phyloP scores from a whole-genome alignment of 257 asterid genomes.

The Nicotiana attenuata region DNA sequence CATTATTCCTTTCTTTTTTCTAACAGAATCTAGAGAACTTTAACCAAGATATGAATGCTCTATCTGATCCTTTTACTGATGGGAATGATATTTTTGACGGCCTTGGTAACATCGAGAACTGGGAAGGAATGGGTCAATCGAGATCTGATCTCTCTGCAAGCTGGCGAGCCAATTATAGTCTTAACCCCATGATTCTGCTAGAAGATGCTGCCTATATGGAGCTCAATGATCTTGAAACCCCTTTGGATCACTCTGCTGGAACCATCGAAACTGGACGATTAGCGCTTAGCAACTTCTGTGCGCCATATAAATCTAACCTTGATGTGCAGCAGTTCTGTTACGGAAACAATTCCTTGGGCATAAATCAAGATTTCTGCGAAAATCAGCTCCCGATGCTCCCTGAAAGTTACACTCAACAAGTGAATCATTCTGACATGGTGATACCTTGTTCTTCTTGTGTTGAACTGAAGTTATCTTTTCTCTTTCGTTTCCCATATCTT shows the following conservation, averaged over 20 bases:
- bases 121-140: slow-evolving; percentile 21
- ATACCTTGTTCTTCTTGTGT: slow-evolving; percentile 3
- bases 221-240: slow-evolving; percentile 49
- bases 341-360: slow-evolving; percentile 16
- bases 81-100: slow-evolving; percentile 35
- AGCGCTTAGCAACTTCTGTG: slow-evolving; percentile 14
- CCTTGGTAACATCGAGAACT: slow-evolving; percentile 33
- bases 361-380: slow-evolving; percentile 13
- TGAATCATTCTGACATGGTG: slow-evolving; percentile 31
- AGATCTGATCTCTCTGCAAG: slow-evolving; percentile 19
- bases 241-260: slow-evolving; percentile 32
- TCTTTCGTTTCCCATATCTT: not conserved
- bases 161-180: slow-evolving; percentile 16
- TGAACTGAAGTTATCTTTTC: not conserved
- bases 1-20: not conserved
- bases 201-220: slow-evolving; percentile 46
- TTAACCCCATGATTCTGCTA: slow-evolving; percentile 12
- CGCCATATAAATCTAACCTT: slow-evolving; percentile 13
- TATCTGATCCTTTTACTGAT: slow-evolving; percentile 11
- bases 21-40: slow-evolving; percentile 23
- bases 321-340: slow-evolving; percentile 12
- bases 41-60: slow-evolving; percentile 9
- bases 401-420: slow-evolving; percentile 10
- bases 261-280: slow-evolving; percentile 19
- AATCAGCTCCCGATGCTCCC: slow-evolving; percentile 24